Evolutionary conservation across 345 rosid genomes (phyloP).

Genomic region (Camelina laxa): DNA sequence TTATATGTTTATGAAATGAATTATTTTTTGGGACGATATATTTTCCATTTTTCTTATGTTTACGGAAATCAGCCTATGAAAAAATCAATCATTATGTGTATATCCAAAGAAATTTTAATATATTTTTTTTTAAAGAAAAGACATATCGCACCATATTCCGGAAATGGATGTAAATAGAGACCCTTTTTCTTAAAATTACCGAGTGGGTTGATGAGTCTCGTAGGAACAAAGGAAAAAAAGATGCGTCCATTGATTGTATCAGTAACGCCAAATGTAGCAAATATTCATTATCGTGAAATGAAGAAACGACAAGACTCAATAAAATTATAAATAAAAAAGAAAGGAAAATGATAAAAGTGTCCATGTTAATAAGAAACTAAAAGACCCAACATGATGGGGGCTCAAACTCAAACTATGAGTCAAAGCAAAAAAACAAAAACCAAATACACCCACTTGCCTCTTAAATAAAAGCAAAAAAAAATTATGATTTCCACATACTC

Average conservation of each 20-base stretch:
- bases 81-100: too few relatives aligned
- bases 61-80: too few relatives aligned
- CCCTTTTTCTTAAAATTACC: background rate
- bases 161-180: background rate
- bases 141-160: background rate
- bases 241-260: constrained; percentile 33
- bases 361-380: constrained; percentile 32
- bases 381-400: constrained; percentile 34
- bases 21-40: too few relatives aligned
- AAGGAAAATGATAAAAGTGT: constrained; percentile 36
- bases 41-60: too few relatives aligned
- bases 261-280: constrained; percentile 37
- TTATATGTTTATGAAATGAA: too few relatives aligned
- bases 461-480: background rate
- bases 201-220: constrained; percentile 4
- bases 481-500: constrained; percentile 5
- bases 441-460: constrained; percentile 21
- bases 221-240: background rate
- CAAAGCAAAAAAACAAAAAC: constrained; percentile 12
- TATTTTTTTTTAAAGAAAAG: background rate
- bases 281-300: constrained; percentile 22
- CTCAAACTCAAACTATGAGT: constrained; percentile 7
- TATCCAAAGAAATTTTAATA: background rate
- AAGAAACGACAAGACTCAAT: constrained; percentile 33
- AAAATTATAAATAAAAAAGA: background rate